A percentile compares a stretch with the other conserved stretches of the same genome.
Conservation (phyloP, 2,329 filamentous ascomycete species). For the Mycosphaerella sp. region DNA sequence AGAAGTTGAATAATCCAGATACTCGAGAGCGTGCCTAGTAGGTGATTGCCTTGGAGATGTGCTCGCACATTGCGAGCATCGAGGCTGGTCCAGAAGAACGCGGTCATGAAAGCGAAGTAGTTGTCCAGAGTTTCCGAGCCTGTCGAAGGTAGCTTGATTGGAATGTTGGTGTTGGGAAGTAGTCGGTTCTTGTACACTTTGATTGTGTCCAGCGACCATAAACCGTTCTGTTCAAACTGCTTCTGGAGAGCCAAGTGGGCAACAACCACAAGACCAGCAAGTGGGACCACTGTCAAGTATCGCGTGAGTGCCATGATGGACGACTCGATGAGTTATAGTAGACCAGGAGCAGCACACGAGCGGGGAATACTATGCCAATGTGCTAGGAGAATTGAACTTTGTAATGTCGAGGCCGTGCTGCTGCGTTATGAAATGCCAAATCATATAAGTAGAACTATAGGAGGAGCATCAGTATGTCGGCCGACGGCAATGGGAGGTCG, state of each 20-base stretch:
- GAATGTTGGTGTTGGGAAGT: conserved; percentile 21
- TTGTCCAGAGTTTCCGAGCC: conserved; percentile 18
- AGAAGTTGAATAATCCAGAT: conserved; percentile 22
- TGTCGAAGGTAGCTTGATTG: conserved; percentile 18
- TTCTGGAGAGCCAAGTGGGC: conserved; percentile 17
- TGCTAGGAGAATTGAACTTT: neutral
- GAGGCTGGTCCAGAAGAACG: conserved; percentile 20
- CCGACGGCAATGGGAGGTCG: too few relatives aligned
- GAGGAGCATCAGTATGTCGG: too few relatives aligned
- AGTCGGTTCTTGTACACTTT: conserved; percentile 15
- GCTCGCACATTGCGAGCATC: conserved; percentile 21
- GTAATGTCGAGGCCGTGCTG: neutral
- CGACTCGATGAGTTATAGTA: neutral
- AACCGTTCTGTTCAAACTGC: conserved; percentile 22
- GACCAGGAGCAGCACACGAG: neutral
- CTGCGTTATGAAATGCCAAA: too few relatives aligned
- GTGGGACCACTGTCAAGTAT: conserved; percentile 2
- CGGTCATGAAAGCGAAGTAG: conserved; percentile 23
- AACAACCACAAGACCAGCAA: conserved; percentile 8
- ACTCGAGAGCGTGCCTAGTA: conserved; percentile 19
- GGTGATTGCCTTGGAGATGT: conserved; percentile 21
- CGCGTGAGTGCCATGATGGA: neutral
- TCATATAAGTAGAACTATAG: too few relatives aligned
- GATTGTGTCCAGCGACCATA: conserved; percentile 14
- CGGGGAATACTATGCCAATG: neutral